Conservation (phyloP, 2,329 filamentous ascomycete genomes). For the Colletotrichum orbiculare region DNA sequence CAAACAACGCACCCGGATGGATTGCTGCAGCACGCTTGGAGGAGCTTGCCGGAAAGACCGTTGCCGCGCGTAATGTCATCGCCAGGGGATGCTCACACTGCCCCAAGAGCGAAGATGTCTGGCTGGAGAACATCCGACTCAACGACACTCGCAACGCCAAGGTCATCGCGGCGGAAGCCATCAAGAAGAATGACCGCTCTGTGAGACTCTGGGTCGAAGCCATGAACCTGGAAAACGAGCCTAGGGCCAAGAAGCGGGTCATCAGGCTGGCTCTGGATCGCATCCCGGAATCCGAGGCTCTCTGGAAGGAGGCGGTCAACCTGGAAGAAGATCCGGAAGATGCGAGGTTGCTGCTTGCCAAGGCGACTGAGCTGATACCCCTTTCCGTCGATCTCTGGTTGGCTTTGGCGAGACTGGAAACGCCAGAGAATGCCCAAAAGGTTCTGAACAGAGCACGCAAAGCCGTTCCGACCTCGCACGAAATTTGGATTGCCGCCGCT, state of each 20-base stretch:
- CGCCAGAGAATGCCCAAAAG: constrained; percentile 90
- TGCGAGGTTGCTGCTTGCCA: constrained; percentile 88
- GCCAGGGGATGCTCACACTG: constrained; percentile 89
- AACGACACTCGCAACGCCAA: constrained; percentile 95
- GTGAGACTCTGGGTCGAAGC: constrained; percentile 95
- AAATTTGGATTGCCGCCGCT: constrained; percentile 96
- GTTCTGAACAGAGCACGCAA: constrained; percentile 96
- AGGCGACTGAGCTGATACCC: constrained; percentile 95
- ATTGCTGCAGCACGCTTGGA: constrained; percentile 94
- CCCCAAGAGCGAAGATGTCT: constrained; percentile 93
- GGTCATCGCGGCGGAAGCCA: constrained; percentile 92
- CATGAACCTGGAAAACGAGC: constrained; percentile 88
- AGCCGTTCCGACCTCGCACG: constrained; percentile 90
- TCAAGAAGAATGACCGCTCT: constrained; percentile 89
- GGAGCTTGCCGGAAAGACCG: constrained; percentile 90
- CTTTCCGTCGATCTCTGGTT: constrained; percentile 96
- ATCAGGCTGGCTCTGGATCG: constrained; percentile 91
- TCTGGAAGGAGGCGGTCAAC: constrained; percentile 99
- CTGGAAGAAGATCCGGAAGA: constrained; percentile 91
- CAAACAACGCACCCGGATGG: constrained; percentile 94
- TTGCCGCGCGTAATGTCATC: constrained; percentile 89
- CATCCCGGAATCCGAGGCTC: constrained; percentile 90
- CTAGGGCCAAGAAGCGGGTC: constrained; percentile 89
- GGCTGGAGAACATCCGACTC: constrained; percentile 94
- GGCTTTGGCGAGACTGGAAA: constrained; percentile 89